Conservation (phyloP, 2,329 filamentous ascomycete genomes). For the Talaromyces sp. region DNA sequence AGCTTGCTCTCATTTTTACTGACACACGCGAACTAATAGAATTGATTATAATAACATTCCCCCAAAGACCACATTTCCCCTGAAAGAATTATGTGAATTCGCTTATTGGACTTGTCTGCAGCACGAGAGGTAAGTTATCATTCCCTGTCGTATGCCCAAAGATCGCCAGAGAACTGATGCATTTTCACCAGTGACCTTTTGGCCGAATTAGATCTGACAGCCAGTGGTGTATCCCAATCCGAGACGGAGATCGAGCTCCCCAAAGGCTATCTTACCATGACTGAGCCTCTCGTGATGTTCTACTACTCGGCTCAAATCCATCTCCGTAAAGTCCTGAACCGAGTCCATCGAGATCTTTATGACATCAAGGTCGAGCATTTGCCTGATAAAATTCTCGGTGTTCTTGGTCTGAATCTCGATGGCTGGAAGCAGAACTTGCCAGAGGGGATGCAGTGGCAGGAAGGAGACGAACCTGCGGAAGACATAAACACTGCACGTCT, state of each 20-base stretch:
- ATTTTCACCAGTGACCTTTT: slow-evolving; percentile 65
- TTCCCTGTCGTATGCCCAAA: too few relatives aligned
- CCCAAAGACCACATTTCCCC: background rate
- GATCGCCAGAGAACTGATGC: too few relatives aligned
- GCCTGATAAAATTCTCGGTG: slow-evolving; percentile 36
- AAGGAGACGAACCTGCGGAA: slow-evolving; percentile 65
- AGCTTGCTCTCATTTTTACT: background rate
- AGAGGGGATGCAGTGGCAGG: slow-evolving; percentile 57
- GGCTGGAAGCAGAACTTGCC: slow-evolving; percentile 55
- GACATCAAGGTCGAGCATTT: background rate
- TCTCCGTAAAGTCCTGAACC: slow-evolving; percentile 56
- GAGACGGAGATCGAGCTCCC: slow-evolving; percentile 48
- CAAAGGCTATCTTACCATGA: slow-evolving; percentile 34
- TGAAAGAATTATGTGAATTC: slow-evolving; percentile 64
- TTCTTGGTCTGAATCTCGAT: slow-evolving; percentile 48
- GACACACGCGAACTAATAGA: slow-evolving; percentile 20
- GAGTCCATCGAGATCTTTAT: slow-evolving; percentile 55
- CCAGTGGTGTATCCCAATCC: slow-evolving; percentile 57
- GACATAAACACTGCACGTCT: slow-evolving; percentile 81
- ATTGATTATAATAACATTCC: slow-evolving; percentile 34
- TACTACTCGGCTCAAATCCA: slow-evolving; percentile 62
- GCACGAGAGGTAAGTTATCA: slow-evolving; percentile 67
- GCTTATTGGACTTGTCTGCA: slow-evolving; percentile 94
- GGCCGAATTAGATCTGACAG: slow-evolving; percentile 71
- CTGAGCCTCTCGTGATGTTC: slow-evolving; percentile 47